Base-by-base conservation (phyloP, 2,329 filamentous ascomycete species). In the Zymoseptoria brevis region DNA sequence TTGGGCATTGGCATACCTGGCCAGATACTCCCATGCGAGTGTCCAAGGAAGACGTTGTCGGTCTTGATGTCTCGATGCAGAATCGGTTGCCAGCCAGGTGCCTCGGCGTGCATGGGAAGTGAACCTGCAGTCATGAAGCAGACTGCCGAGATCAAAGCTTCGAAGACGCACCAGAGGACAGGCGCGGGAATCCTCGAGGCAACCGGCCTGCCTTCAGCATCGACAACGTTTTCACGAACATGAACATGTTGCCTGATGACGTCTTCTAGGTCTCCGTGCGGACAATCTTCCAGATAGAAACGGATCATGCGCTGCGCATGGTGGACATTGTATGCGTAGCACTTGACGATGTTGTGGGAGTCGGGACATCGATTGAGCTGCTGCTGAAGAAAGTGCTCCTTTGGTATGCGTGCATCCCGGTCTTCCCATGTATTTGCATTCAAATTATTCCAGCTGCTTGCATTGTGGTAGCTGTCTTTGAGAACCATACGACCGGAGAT, bases 11-110 rank as follows among this genome's bases (percentile, higher is more conserved):
- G 68, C 1, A 69, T 29, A 9, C 61, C 62, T 22, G 50, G 58
- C 41, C 53, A 19, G 19, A n/a, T 21, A 16, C 50, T 48, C 11
- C 19, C 19, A 1, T 48, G 50, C 7, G 21, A n/a, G n/a, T n/a
- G n/a, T n/a, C n/a, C n/a, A n/a, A 69, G 52, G 57, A 68, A 68
- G 56, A 66, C 52, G 55, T 70, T 69, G 0, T 55, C 55, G 0
- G 58, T 57, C 50, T 70, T 69, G 41, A 70, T 58, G 57, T 70
- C 69, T 13, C 61, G 53, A 49, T 71, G 65, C 9, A 71, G 35
- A 19, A 67, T 54, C 5, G 55, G 45, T 11, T 41, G 24, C 5
- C 35, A 41, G n/a, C n/a, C n/a, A n/a, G n/a, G n/a, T n/a, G n/a
- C 16, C 6, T 41, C 35, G 3, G 35, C 11, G 16, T 41, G 35